Evolutionary conservation across 2,329 filamentous ascomycete species (phyloP), one percentile per base, ranked within the genome.

Genomic region (Arthroderma sp.): DNA sequence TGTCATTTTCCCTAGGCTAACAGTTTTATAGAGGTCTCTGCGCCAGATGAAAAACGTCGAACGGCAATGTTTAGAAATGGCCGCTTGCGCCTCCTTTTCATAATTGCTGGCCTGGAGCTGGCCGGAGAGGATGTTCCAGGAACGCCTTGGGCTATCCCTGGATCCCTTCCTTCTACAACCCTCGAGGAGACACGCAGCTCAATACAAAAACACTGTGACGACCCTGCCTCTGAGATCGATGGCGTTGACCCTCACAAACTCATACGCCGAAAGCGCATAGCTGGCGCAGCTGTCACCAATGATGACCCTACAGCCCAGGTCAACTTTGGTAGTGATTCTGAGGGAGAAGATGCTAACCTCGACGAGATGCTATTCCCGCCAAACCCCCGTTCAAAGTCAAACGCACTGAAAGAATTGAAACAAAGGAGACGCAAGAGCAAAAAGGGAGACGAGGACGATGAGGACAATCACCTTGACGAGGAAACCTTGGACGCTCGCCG

Each of bases 21-120:
- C 23, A 41, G 55, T 47, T 49, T 67, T 61, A 37, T 64, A 85
- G 81, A 73, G 57, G 73, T 90, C 56, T 79, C 78, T 54, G 78
- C 86, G 0, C 82, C 86, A 58, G 82, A 80, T 43, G 81, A 87
- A 49, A 77, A 81, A 53, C 82, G 84, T 41, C 83, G 84, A 54
- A 79, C 79, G 21, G 86, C 88, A 25, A 84, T 95, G 72, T 94
- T 94, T 76, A 94, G 89, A 67, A 94, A 97, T 70, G 84, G 87
- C 8, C 85, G 91, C 65, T 79, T 97, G 1, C 86, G 91, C 35
- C 82, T 97, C 1, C 79, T 98, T 2, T 86, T 97, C 80, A 85
- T 78, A 1, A 77, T 93, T 0, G 77, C 86, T 17, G 87, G 87
- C 0, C 81, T 94, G 60, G 78, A 86, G 65, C 79, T 84, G 54